Percentiles rank a stretch among this genome's conserved stretches.
Evolutionary conservation across 2,329 filamentous ascomycete genomes (phyloP).

Genomic region (Conoideocrella luteorostrata): DNA sequence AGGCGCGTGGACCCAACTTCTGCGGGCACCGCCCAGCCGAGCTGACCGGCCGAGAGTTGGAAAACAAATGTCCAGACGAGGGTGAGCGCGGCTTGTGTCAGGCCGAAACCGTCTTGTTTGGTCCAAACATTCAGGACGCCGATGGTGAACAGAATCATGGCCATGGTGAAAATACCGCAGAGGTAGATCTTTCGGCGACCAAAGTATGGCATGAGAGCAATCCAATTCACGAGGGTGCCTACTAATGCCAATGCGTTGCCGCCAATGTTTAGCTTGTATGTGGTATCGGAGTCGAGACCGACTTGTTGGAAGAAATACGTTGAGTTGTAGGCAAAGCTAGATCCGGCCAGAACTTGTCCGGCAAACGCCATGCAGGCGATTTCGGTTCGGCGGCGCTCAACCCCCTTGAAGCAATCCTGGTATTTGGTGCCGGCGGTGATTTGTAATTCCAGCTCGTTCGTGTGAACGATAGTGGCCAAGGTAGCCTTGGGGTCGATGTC

Average conservation of each 20-base stretch:
- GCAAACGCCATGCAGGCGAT: conserved; percentile 27
- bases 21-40: conserved; percentile 27
- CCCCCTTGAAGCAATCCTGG: conserved; percentile 35
- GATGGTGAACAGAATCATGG: conserved; percentile 31
- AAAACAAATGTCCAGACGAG: conserved; percentile 28
- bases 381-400: conserved; percentile 32
- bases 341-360: conserved; percentile 5
- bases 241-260: conserved; percentile 33
- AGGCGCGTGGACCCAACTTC: conserved; percentile 25
- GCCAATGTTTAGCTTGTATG: conserved; percentile 33
- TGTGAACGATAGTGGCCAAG: neutral
- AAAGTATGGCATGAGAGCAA: conserved; percentile 31
- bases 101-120: conserved; percentile 19
- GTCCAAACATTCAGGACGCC: conserved; percentile 32
- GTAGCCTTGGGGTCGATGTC: conserved; percentile 16
- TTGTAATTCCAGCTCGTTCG: conserved; percentile 30
- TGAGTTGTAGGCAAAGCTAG: conserved; percentile 28
- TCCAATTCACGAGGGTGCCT: conserved; percentile 39
- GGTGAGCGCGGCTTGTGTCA: conserved; percentile 27
- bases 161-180: conserved; percentile 36
- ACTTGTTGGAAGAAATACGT: conserved; percentile 33
- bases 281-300: conserved; percentile 22
- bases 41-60: conserved; percentile 32
- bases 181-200: conserved; percentile 40
- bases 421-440: conserved; percentile 33